Conservation (phyloP, 805 yeast species). For the Kluyveromyces starmeri region DNA sequence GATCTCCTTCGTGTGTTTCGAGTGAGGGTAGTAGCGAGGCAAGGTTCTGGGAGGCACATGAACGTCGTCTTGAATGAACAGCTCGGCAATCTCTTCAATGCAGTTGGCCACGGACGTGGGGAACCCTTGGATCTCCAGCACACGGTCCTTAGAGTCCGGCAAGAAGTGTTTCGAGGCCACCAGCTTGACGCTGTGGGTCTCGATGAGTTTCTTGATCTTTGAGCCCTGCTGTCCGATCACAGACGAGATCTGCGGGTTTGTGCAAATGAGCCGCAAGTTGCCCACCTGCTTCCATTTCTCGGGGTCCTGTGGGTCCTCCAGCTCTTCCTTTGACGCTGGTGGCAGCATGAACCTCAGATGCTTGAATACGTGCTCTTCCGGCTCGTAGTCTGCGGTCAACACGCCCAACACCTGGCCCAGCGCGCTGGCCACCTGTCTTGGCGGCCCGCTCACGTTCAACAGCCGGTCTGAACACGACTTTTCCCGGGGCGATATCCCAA, state of each 20-base stretch:
- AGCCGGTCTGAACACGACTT: constrained; percentile 80
- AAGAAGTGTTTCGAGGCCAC: constrained; percentile 81
- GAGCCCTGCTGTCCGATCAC: constrained; percentile 78
- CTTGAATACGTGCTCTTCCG: constrained; percentile 45
- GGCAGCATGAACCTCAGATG: constrained; percentile 28
- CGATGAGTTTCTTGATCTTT: constrained; percentile 62
- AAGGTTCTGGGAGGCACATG: constrained; percentile 17
- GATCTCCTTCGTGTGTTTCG: constrained; percentile 23
- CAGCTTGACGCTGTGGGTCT: constrained; percentile 59
- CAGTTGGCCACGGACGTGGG: constrained; percentile 56
- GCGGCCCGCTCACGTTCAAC: constrained; percentile 65
- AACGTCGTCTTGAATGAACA: constrained; percentile 19
- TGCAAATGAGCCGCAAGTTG: constrained; percentile 57
- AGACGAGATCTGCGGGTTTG: constrained; percentile 83
- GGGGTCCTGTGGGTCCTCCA: constrained; percentile 21
- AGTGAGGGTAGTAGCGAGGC: constrained; percentile 52
- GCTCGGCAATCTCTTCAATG: constrained; percentile 42
- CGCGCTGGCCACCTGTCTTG: constrained; percentile 62
- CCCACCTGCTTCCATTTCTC: constrained; percentile 21
- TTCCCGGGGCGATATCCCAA: constrained; percentile 75
- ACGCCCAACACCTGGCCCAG: constrained; percentile 58
- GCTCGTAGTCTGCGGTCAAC: constrained; percentile 30
- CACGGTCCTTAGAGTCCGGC: constrained; percentile 73
- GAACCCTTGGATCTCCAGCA: constrained; percentile 79
- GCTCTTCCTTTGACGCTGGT: constrained; percentile 23